Evolutionary conservation across 139 green algal species (phyloP), one percentile per base, ranked within the genome.

Genomic region (Ostreobium quekettii): DNA sequence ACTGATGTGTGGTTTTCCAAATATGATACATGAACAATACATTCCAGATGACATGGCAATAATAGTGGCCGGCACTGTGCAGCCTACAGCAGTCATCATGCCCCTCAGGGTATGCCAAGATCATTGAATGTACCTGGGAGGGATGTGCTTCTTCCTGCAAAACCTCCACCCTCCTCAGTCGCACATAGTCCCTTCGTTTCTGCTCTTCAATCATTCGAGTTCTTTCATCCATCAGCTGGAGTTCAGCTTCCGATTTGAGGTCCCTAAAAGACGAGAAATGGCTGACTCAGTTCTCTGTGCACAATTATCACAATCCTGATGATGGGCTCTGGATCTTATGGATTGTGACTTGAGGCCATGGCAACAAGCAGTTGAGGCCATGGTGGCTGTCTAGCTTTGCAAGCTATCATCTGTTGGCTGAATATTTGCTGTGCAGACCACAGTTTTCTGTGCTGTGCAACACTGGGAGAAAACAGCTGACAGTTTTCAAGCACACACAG

Each of bases 61-160:
- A n/a, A n/a, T n/a, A n/a, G n/a, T n/a, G n/a, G n/a, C n/a, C n/a
- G n/a, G n/a, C n/a, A n/a, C n/a, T n/a, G n/a, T n/a, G n/a, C n/a
- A n/a, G n/a, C n/a, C n/a, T n/a, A n/a, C n/a, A n/a, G n/a, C n/a
- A n/a, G n/a, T n/a, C n/a, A n/a, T n/a, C n/a, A n/a, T n/a, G n/a
- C n/a, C n/a, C n/a, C n/a, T n/a, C n/a, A n/a, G n/a, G n/a, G n/a
- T n/a, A n/a, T n/a, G n/a, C n/a, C n/a, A n/a, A n/a, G n/a, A n/a
- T n/a, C n/a, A n/a, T n/a, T n/a, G n/a, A n/a, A 62, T 22, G 11
- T 15, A 62, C 53, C 30, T 66, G 59, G n/a, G 59, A 32, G 29
- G 59, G 59, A 47, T 66, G 59, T 26, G 26, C 28, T 19, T 66
- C 59, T 19, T 66, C 59, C 47, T 66, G 59, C 15, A 66, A 46